phyloP scores from a whole-genome alignment of 768 basidiomycete genomes.

The Termitomyces sp. region DNA sequence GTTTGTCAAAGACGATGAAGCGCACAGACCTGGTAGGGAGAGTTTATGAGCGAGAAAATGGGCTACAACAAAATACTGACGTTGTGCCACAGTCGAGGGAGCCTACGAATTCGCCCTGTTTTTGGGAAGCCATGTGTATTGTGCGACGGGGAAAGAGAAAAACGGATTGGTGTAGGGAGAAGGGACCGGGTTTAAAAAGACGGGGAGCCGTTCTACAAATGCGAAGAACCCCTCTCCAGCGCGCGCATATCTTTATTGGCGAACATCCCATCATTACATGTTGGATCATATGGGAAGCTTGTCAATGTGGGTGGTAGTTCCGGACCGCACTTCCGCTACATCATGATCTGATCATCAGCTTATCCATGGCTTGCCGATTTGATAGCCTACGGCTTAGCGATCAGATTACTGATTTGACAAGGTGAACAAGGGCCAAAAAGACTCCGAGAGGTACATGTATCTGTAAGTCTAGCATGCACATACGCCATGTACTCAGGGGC shows the following conservation, averaged over 20 bases:
- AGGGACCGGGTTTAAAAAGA: conserved; percentile 7
- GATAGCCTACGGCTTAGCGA: too few relatives aligned
- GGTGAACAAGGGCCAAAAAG: too few relatives aligned
- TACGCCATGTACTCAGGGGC: too few relatives aligned
- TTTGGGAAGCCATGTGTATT: conserved; percentile 28
- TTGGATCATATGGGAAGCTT: conserved; percentile 2
- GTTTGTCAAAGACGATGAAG: conserved; percentile 86
- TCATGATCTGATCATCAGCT: too few relatives aligned
- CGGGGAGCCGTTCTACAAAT: conserved; percentile 4
- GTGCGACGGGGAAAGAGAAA: conserved; percentile 10
- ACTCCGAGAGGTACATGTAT: too few relatives aligned
- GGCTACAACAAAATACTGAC: conserved; percentile 43
- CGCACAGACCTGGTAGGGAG: conserved; percentile 65
- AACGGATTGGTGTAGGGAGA: conserved; percentile 1
- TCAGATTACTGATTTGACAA: too few relatives aligned
- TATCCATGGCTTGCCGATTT: too few relatives aligned
- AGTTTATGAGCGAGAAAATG: neutral
- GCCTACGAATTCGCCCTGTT: conserved; percentile 81
- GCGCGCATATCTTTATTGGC: conserved; percentile 14
- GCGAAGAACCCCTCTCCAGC: conserved; percentile 10
- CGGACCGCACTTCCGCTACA: conserved; percentile 15
- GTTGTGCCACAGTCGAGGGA: conserved; percentile 95
- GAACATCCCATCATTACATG: conserved; percentile 1
- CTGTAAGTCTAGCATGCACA: too few relatives aligned
- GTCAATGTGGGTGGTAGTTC: neutral